Evolutionary conservation across 495 filamentous ascomycete genomes (phyloP).

Genomic region (Zalerion maritima): DNA sequence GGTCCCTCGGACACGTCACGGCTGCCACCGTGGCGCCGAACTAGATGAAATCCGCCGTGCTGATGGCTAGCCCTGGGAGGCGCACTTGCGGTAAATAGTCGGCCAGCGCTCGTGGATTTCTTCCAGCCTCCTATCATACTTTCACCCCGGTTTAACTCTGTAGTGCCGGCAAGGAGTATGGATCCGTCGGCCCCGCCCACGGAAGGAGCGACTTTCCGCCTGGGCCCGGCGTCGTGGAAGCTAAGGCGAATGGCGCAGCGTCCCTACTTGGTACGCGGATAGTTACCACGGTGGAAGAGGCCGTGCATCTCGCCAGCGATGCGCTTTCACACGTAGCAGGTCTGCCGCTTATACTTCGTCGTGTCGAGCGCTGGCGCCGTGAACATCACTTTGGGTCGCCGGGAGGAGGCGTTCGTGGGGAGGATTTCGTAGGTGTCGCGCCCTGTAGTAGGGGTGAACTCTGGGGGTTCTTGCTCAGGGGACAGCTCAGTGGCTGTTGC

Average conservation of each 20-base stretch:
- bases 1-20: slow-evolving; percentile 24
- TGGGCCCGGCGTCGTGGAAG: slow-evolving; percentile 25
- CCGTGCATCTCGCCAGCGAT: too few relatives aligned
- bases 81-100: slow-evolving; percentile 17
- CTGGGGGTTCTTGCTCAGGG: too few relatives aligned
- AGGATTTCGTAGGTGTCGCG: too few relatives aligned
- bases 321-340: too few relatives aligned
- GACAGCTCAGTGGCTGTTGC: too few relatives aligned
- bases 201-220: slow-evolving; percentile 15
- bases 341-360: too few relatives aligned
- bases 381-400: too few relatives aligned
- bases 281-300: too few relatives aligned
- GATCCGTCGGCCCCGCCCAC: slow-evolving; percentile 26
- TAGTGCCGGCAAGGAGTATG: slow-evolving; percentile 16
- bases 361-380: too few relatives aligned
- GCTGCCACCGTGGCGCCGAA: slow-evolving; percentile 22
- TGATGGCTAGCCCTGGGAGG: slow-evolving; percentile 15
- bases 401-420: too few relatives aligned
- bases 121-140: slow-evolving; percentile 19
- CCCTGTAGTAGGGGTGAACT: too few relatives aligned
- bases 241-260: slow-evolving; percentile 26
- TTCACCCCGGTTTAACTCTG: slow-evolving; percentile 14
- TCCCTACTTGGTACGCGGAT: slow-evolving; percentile 14
- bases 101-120: slow-evolving; percentile 18
- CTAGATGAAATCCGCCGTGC: slow-evolving; percentile 28